These are phyloP conservation scores for Gilbertella persicaria DNA, from an alignment of 371 early-diverging fungal species.

Conservation along the genomic window DNA sequence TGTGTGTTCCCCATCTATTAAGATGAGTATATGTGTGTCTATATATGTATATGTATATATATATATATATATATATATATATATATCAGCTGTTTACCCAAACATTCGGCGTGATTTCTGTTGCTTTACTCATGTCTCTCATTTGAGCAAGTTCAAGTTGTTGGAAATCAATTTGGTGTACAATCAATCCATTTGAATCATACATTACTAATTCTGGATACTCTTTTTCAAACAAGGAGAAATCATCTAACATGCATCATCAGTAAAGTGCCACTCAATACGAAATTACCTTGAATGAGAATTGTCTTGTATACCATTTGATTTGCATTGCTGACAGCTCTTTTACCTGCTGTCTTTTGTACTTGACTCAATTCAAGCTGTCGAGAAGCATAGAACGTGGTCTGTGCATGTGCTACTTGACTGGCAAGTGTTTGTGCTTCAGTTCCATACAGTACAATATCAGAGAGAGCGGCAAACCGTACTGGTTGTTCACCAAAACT, in stretches of 20 bases:
- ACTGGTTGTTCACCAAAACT: slow-evolving; percentile 63
- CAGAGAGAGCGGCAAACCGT: slow-evolving; percentile 58
- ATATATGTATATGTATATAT: no score
- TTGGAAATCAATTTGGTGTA: slow-evolving; percentile 48
- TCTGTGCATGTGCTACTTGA: slow-evolving; percentile 48
- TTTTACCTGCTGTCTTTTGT: slow-evolving; percentile 19
- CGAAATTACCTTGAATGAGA: slow-evolving; percentile 11
- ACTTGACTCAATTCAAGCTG: slow-evolving; percentile 11
- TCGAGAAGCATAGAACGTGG: slow-evolving; percentile 20
- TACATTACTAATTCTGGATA: slow-evolving; percentile 52
- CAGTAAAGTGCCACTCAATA: neutral
- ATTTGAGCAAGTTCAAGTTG: slow-evolving; percentile 61
- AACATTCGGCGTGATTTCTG: slow-evolving; percentile 53
- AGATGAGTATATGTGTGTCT: neutral
- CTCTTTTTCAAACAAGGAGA: slow-evolving; percentile 48
- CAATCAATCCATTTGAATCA: slow-evolving; percentile 36
- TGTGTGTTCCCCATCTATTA: slow-evolving; percentile 61
- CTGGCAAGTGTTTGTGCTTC: slow-evolving; percentile 43
- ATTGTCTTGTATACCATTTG: slow-evolving; percentile 34
- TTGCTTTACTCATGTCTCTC: slow-evolving; percentile 55
- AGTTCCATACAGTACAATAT: slow-evolving; percentile 39
- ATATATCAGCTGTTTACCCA: slow-evolving; percentile 49
- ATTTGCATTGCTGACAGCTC: slow-evolving; percentile 30
- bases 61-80: no score
- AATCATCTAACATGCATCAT: slow-evolving; percentile 27